Percentiles rank a stretch among this genome's conserved stretches.
phyloP scores from a whole-genome alignment of 1,139 yeast species.

The Sugiyamaella castrensis region DNA sequence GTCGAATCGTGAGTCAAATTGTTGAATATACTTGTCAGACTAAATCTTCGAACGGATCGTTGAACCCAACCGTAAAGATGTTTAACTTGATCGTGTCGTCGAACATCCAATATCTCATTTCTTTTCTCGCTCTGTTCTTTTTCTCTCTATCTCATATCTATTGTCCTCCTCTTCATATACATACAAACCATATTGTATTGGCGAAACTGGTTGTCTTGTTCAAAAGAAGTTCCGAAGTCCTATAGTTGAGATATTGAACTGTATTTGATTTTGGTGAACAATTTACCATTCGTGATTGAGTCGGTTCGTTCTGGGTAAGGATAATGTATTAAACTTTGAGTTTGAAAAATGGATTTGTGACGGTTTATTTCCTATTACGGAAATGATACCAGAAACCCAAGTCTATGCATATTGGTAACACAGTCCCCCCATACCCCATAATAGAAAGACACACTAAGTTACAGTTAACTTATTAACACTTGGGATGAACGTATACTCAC shows the following conservation, averaged over 20 bases:
- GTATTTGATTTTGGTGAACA: constrained; percentile 9
- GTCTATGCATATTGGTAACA: no score
- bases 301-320: background rate
- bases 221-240: constrained; percentile 13
- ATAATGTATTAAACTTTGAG: background rate
- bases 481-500: no score
- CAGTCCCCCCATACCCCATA: no score
- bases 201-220: constrained; percentile 11
- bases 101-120: no score
- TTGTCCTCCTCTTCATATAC: constrained; percentile 1
- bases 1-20: no score
- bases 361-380: constrained; percentile 9
- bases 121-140: background rate
- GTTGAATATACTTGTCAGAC: no score
- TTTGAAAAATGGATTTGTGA: background rate
- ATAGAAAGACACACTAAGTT: no score
- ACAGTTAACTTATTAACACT: no score
- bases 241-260: constrained; percentile 7
- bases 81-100: no score
- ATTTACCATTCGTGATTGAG: constrained; percentile 8
- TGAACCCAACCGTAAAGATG: no score
- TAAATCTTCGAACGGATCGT: no score
- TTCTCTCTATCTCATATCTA: background rate
- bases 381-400: no score
- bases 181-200: constrained; percentile 15